A percentile compares a stretch with the other conserved stretches of the same genome.
These are phyloP conservation scores for Alternaria gaisen DNA, from an alignment of 2,329 filamentous ascomycete genomes.

Conservation along the genomic window DNA sequence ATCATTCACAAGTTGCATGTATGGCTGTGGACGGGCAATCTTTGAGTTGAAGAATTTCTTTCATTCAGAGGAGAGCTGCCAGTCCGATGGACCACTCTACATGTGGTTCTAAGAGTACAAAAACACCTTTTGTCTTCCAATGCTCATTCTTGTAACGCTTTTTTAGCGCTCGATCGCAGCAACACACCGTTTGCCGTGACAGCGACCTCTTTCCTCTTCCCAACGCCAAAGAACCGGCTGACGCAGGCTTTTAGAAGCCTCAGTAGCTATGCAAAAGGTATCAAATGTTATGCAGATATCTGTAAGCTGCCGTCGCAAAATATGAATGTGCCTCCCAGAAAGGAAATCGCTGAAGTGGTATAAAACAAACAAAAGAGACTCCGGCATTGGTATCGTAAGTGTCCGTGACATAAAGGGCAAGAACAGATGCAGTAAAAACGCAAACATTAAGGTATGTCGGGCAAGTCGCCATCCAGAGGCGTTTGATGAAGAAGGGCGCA, in stretches of 20 bases:
- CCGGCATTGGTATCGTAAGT: constrained; percentile 44
- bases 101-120: constrained; percentile 23
- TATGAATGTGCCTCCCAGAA: constrained; percentile 62
- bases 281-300: constrained; percentile 17
- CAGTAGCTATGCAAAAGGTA: constrained; percentile 16
- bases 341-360: constrained; percentile 65
- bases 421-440: constrained; percentile 29
- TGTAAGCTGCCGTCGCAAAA: constrained; percentile 10
- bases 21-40: background rate
- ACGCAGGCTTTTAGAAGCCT: constrained; percentile 13
- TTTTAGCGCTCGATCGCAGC: constrained; percentile 19
- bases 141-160: constrained; percentile 10
- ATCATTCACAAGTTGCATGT: background rate
- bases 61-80: constrained; percentile 15
- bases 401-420: constrained; percentile 35
- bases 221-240: constrained; percentile 20
- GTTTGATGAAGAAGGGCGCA: constrained; percentile 24
- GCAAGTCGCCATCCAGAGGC: constrained; percentile 19
- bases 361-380: constrained; percentile 43
- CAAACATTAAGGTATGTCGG: constrained; percentile 36
- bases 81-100: constrained; percentile 11
- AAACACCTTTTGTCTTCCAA: constrained; percentile 22
- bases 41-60: constrained; percentile 15
- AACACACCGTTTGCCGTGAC: constrained; percentile 20
- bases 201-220: constrained; percentile 12